Evolutionary conservation across 768 basidiomycete species (phyloP).

Genomic region (Termitomyces sp.): DNA sequence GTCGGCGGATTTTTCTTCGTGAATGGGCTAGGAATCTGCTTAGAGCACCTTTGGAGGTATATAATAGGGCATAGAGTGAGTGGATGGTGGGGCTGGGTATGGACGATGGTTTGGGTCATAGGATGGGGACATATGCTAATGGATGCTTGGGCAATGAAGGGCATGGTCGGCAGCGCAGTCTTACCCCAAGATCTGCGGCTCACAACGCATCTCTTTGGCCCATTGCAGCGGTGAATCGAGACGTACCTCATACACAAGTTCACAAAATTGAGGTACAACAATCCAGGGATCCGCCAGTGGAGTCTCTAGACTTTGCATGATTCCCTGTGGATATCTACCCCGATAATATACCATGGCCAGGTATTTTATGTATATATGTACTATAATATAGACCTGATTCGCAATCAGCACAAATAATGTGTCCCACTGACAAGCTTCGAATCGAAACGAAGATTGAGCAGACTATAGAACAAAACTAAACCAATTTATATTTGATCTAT

Average conservation of each 20-base stretch:
- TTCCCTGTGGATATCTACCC: neutral
- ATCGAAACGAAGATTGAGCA: neutral
- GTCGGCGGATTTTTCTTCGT: slow-evolving; percentile 52
- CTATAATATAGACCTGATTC: neutral
- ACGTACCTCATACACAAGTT: neutral
- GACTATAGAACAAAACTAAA: neutral
- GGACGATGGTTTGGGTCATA: slow-evolving; percentile 44
- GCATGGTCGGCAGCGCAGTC: slow-evolving; percentile 35
- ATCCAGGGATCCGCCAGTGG: neutral
- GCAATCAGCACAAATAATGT: neutral
- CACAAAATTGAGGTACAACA: neutral
- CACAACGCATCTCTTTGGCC: slow-evolving; percentile 21
- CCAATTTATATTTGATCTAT: neutral
- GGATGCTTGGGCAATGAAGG: slow-evolving; percentile 44
- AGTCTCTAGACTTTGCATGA: neutral
- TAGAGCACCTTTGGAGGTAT: slow-evolving; percentile 43
- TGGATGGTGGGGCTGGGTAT: slow-evolving; percentile 45
- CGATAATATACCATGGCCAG: neutral
- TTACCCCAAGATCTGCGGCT: slow-evolving; percentile 29
- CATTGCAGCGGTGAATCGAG: slow-evolving; percentile 2
- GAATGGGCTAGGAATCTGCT: slow-evolving; percentile 45
- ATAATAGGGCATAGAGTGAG: slow-evolving; percentile 39
- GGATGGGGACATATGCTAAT: slow-evolving; percentile 42
- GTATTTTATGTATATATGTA: neutral
- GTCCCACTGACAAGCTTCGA: neutral